Base-by-base conservation (phyloP, 2,329 filamentous ascomycete species). In the Diaporthe humulicola region DNA sequence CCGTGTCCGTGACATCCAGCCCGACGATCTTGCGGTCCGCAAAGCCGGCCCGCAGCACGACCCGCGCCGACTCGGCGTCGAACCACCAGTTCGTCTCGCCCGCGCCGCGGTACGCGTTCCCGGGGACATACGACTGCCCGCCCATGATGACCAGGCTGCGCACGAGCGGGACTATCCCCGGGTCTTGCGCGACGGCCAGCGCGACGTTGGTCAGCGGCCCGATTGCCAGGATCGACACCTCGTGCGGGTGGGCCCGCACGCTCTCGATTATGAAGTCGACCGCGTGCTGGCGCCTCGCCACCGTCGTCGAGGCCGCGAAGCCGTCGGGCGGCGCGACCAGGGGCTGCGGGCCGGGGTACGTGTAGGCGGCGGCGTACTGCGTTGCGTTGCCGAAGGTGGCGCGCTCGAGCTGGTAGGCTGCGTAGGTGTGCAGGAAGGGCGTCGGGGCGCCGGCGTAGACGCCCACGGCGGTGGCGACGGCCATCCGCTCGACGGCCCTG, bases 11-110 rank as follows among this genome's bases (percentile, higher is more conserved):
- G 64, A 52, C 64, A 8, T 67, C 64, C 30, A 67, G 33, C 22
- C 64, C 64, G 8, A 67, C 30, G 2, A 67, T 38, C 14, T 9
- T 67, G 2, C 61, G 19, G 1, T 0, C 14, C 1, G 1, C 1
- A 2, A 67, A 52, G 22, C 22, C 45, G 1, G 38, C 58, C 7
- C 64, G 64, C 64, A 67, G 30, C 7, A 67, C 64, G 3, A 19
- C 45, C 22, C 64, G 64, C 45, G 64, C 64, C 2, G 64, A 17
- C 45, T 67, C 64, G 33, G 64, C 45, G 45, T 67, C 64, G 45
- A 67, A 25, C 64, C 64, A 67, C 64, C 64, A 67, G 64, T 67
- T 67, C 45, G 45, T 67, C 64, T 67, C 64, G 0, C 45, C 64
- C 30, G 30, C n/a, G 22, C 64, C 64, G 5, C 45, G 64, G 45